These are phyloP conservation scores for Camellia lanceoleosa DNA, from an alignment of 148 eudicot genomes.

Conservation along the genomic window DNA sequence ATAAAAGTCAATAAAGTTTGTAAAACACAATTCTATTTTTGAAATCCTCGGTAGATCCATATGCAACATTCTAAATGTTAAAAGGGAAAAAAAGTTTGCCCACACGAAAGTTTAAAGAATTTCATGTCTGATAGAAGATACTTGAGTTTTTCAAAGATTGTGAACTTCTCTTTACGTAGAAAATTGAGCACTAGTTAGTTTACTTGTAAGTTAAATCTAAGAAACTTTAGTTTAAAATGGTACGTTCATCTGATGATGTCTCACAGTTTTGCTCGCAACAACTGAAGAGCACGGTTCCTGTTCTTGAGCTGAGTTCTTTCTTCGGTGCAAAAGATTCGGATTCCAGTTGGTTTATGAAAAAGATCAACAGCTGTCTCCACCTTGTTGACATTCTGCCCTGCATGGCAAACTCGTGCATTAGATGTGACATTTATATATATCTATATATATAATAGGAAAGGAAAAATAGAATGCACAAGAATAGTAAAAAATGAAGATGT, in stretches of 20 bases:
- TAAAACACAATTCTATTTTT: background rate
- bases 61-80: background rate
- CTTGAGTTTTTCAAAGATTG: background rate
- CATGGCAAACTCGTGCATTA: conserved; percentile 28
- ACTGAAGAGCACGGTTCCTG: conserved; percentile 84
- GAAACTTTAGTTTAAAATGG: background rate
- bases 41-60: background rate
- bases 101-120: background rate
- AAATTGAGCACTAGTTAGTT: background rate
- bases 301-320: conserved; percentile 90
- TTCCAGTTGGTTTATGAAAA: conserved; percentile 96
- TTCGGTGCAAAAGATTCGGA: conserved; percentile 95
- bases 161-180: background rate
- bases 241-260: conserved; percentile 19
- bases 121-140: background rate
- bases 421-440: background rate
- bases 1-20: background rate
- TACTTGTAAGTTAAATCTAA: background rate
- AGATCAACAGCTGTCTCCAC: conserved; percentile 98
- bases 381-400: conserved; percentile 99
- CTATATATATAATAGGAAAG: background rate
- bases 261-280: conserved; percentile 94
- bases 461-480: background rate
- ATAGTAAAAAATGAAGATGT: background rate
- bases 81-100: background rate